Evolutionary conservation across 805 yeast genomes (phyloP).

Genomic region (Hanseniaspora meyeri): DNA sequence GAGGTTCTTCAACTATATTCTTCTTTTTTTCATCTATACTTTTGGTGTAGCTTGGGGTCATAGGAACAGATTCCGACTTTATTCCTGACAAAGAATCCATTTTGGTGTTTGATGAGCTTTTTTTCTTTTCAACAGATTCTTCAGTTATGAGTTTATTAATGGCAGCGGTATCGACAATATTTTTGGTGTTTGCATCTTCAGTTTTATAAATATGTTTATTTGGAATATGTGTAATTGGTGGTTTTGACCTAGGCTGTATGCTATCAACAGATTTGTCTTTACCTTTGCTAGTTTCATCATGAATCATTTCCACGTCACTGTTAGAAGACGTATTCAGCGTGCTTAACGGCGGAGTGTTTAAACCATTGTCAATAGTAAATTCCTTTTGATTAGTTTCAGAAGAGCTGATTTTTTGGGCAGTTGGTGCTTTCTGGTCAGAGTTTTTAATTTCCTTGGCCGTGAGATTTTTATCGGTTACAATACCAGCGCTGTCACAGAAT

Average conservation of each 20-base stretch:
- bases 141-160: neutral
- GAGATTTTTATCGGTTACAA: neutral
- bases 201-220: neutral
- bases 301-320: conserved; percentile 1
- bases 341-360: conserved; percentile 7
- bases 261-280: neutral
- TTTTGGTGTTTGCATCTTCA: neutral
- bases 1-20: neutral
- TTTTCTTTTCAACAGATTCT: neutral
- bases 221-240: neutral
- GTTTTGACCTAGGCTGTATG: neutral
- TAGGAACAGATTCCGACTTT: conserved; percentile 12
- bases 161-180: neutral
- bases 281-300: neutral
- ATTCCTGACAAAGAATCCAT: neutral
- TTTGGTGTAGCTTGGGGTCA: conserved; percentile 11
- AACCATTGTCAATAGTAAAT: neutral
- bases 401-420: neutral
- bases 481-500: neutral
- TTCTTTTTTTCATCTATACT: neutral
- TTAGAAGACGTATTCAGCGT: conserved; percentile 2
- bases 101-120: neutral
- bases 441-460: neutral
- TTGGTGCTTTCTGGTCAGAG: neutral
- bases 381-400: neutral